phyloP scores from a whole-genome alignment of 2,329 filamentous ascomycete genomes.

The Gremmenia infestans region DNA sequence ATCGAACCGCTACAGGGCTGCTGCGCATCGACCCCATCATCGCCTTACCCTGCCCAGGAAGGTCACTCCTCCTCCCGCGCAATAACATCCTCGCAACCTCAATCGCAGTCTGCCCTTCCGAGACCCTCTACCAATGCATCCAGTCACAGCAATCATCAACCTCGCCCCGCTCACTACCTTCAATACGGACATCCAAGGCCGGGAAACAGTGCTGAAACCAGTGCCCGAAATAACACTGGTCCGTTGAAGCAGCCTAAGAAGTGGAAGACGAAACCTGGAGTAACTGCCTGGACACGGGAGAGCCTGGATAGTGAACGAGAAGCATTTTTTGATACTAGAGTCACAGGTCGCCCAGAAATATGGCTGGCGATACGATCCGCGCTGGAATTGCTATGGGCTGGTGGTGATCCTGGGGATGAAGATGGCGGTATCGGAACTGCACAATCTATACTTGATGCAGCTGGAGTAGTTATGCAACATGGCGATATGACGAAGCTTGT shows the following conservation, averaged over 20 bases:
- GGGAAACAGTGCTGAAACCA: slow-evolving; percentile 53
- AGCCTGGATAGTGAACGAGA: slow-evolving; percentile 65
- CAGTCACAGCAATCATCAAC: slow-evolving; percentile 5
- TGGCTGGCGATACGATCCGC: slow-evolving; percentile 73
- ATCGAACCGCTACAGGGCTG: slow-evolving; percentile 2
- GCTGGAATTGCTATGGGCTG: slow-evolving; percentile 59
- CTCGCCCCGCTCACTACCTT: slow-evolving; percentile 44
- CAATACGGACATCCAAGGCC: slow-evolving; percentile 66
- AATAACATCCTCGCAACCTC: slow-evolving; percentile 37
- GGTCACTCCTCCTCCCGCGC: slow-evolving; percentile 43
- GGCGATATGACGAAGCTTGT: slow-evolving; percentile 64
- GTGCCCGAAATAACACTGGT: slow-evolving; percentile 6
- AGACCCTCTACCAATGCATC: slow-evolving; percentile 20
- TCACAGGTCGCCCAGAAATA: slow-evolving; percentile 70
- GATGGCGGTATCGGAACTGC: slow-evolving; percentile 55
- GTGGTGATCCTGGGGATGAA: slow-evolving; percentile 34
- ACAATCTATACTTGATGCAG: slow-evolving; percentile 75
- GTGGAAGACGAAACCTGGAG: not conserved
- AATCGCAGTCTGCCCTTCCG: slow-evolving; percentile 21
- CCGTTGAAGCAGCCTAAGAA: not conserved
- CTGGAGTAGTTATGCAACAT: slow-evolving; percentile 68
- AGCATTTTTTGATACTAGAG: slow-evolving; percentile 88
- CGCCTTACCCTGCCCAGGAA: slow-evolving; percentile 12
- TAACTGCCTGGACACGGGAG: slow-evolving; percentile 59
- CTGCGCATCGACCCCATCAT: slow-evolving; percentile 4